Conservation (phyloP, 2,329 filamentous ascomycete genomes). For the Coleophoma eucalyptorum region DNA sequence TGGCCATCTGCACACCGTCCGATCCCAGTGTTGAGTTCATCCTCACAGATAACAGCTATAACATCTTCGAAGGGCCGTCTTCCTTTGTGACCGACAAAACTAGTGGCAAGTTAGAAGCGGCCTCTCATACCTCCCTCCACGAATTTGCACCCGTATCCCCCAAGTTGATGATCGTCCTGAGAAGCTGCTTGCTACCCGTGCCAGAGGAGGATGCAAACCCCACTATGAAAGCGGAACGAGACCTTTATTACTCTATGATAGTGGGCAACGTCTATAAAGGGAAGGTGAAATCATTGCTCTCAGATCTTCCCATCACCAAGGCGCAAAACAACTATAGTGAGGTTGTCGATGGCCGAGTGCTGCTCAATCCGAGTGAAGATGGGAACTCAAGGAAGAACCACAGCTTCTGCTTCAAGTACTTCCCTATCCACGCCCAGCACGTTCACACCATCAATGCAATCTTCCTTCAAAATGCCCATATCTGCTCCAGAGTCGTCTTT, state of each 20-base stretch:
- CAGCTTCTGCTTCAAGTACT: conserved; percentile 27
- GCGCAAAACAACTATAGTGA: conserved; percentile 22
- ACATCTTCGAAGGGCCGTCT: conserved; percentile 27
- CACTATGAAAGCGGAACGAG: not conserved
- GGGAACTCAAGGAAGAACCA: conserved; percentile 10
- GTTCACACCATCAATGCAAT: conserved; percentile 28
- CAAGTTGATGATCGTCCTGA: conserved; percentile 15
- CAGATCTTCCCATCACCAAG: conserved; percentile 25
- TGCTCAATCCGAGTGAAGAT: conserved; percentile 8
- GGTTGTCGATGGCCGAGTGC: conserved; percentile 16
- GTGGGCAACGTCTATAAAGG: not conserved
- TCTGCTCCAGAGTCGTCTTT: too few species aligned
- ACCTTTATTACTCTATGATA: not conserved
- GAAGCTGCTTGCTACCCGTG: conserved; percentile 11
- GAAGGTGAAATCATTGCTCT: conserved; percentile 15
- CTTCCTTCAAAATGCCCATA: conserved; percentile 27
- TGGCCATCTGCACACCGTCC: conserved; percentile 26
- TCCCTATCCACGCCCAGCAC: conserved; percentile 20
- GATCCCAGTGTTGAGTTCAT: conserved; percentile 26
- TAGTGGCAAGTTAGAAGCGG: not conserved
- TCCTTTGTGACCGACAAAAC: too few species aligned
- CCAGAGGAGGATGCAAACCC: conserved; percentile 8
- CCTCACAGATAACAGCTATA: conserved; percentile 28
- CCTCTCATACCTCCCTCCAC: conserved; percentile 13
- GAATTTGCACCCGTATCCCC: conserved; percentile 13